Evolutionary conservation across 1,284 basidiomycete species (phyloP), one percentile per base, ranked within the genome.

Genomic region (Ceratobasidium sp.): DNA sequence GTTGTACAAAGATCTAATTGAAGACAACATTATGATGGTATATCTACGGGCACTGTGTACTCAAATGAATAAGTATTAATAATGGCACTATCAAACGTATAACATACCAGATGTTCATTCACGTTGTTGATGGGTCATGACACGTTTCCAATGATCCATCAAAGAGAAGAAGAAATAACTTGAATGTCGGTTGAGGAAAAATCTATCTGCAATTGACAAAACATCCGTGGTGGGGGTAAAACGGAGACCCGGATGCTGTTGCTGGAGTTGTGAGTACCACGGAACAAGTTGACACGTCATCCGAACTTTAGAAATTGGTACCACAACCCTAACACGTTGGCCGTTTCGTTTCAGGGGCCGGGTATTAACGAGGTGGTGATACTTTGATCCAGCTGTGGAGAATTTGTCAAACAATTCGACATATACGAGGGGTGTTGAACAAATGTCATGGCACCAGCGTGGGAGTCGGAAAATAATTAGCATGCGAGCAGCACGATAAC

Each of bases 381-480:
- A 17, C 7, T 33, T 2, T 9, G 31, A 60, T 19, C 9, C 31
- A 31, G 17, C 15, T 8, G 29, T 11, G 31, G 27, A 14, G 31
- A 60, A 60, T 4, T 44, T n/a, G 29, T 31, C 36, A 44, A 60
- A 60, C 31, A 60, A 7, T 31, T 60, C 57, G 8, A 60, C 57
- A n/a, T 36, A 60, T 14, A n/a, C 57, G 2, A 60, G 31, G 2
- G 57, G 57, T 19, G 11, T 19, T 2, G 57, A 11, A 17, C 15
- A 60, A 22, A 22, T 15, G 5, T 36, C 31, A 17, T 36, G 57
- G 36, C 57, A 60, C 14, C 8, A 60, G 17, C 7, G 15, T 7
- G 57, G 57, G 24, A 60, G 57, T 22, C 41, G 29, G 31, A 60
- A 60, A 2, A 60, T 60, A 17, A 36, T 6, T 6, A 33, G 57